Evolutionary conservation across 257 asterid genomes (phyloP).

Genomic region (Knoxia roxburghii): DNA sequence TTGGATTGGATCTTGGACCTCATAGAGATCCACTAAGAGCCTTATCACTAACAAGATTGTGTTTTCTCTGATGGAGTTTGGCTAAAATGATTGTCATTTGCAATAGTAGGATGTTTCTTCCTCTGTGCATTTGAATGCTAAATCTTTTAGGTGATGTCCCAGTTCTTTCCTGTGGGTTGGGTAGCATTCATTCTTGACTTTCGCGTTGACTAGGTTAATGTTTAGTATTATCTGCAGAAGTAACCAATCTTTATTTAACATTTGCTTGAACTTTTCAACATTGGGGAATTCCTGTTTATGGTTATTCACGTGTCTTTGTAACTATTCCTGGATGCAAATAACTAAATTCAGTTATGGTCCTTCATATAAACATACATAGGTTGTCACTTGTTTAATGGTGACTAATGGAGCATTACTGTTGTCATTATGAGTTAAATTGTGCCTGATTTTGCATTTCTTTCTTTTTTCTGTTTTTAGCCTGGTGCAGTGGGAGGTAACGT

Average conservation of each 20-base stretch:
- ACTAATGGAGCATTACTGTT: not conserved
- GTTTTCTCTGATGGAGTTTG: not conserved
- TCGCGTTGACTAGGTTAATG: not conserved
- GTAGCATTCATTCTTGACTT: not conserved
- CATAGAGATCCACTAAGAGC: no score
- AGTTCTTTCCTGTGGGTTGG: not conserved
- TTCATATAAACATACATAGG: not conserved
- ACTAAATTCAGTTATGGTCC: not conserved
- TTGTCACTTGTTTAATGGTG: not conserved
- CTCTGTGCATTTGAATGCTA: not conserved
- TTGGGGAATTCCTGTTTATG: not conserved
- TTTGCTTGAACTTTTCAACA: conserved; percentile 7
- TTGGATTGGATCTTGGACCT: no score
- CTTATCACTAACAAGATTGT: not conserved
- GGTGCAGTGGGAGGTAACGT: conserved; percentile 47
- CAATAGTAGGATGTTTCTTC: not conserved
- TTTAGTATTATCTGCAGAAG: not conserved
- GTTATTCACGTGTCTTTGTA: not conserved
- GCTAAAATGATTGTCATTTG: not conserved
- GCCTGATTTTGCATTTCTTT: not conserved
- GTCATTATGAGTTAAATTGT: not conserved
- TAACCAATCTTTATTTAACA: not conserved
- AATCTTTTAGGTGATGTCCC: not conserved
- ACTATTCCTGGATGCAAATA: not conserved
- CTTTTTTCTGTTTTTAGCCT: conserved; percentile 60